phyloP scores from a whole-genome alignment of 2,329 filamentous ascomycete species.

The Colletotrichum filicis region DNA sequence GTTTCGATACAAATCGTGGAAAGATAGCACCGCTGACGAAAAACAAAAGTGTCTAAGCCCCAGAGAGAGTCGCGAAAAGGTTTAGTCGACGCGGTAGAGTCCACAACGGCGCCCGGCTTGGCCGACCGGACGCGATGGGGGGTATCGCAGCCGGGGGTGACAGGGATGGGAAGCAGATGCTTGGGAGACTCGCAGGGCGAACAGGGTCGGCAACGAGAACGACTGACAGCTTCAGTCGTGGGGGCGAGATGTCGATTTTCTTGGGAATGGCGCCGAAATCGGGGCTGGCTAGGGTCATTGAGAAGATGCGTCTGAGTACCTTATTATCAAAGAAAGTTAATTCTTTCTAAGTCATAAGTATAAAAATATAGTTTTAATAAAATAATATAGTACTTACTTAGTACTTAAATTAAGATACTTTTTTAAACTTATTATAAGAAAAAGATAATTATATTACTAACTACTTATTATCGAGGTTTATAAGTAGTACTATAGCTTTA shows the following conservation, averaged over 20 bases:
- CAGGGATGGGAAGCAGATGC: not conserved
- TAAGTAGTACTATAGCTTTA: no score
- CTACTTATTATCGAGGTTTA: no score
- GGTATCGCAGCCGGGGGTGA: slow-evolving; percentile 1
- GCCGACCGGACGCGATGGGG: slow-evolving; percentile 16
- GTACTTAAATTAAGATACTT: no score
- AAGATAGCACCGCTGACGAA: not conserved
- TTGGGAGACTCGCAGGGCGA: not conserved
- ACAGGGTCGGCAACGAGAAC: not conserved
- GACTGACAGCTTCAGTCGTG: not conserved
- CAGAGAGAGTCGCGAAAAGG: not conserved
- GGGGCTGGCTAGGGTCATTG: not conserved
- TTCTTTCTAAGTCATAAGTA: no score
- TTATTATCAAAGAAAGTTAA: no score
- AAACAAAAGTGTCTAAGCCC: not conserved
- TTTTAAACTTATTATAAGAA: no score
- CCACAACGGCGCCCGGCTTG: slow-evolving; percentile 22
- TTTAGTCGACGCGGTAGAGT: slow-evolving; percentile 4
- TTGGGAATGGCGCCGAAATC: slow-evolving; percentile 10
- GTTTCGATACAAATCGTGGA: not conserved
- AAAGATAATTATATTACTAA: no score
- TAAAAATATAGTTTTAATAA: no score
- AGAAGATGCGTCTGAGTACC: not conserved
- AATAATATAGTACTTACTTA: no score
- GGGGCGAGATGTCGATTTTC: not conserved